Base-by-base conservation (phyloP, 345 rosid species). In the Hypericum androsaemum region DNA sequence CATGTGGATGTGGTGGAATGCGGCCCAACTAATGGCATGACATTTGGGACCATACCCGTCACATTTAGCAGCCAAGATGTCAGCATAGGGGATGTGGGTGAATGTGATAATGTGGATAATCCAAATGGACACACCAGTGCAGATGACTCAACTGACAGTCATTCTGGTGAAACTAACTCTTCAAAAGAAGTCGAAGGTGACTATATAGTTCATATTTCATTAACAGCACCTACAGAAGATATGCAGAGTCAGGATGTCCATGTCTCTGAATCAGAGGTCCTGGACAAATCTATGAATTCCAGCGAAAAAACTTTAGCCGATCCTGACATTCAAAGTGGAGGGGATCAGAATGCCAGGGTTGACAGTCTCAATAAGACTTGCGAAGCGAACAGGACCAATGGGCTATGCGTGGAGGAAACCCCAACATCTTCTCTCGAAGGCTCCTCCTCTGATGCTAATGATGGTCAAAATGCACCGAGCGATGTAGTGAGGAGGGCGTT, bases 401-500 rank as follows among this genome's bases (percentile, higher is more conserved):
- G 36, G 46, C 28, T 57, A 50, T 54, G 36, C 13, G 53, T 39
- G 62, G 52, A 59, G 53, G 62, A 65, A 53, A 49, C 43, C 36
- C 15, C 66, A 37, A 41, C 47, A 12, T 59, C 56, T 12, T 47
- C 72, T 5, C 28, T n/a, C 32, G 82, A 76, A 56, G 69, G 52
- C 56, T 65, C 70, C 32, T 36, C 48, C 0, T 36, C 10, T 50
- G 76, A 63, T 59, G 65, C 75, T 53, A 63, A 76, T 43, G 82
- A 75, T 64, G 69, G 65, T 22, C 71, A 64, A 38, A 46, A 63
- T 36, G 64, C 54, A 16, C 60, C 43, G 17, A 46, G 59, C 40
- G 82, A 78, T 61, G 76, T 67, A 52, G 82, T 65, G 71, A 80
- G 37, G 69, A 65, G 56, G 59, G 75, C 72, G 12, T 86, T 75